phyloP scores from a whole-genome alignment of 345 rosid genomes.

The Sonneratia caseolaris region DNA sequence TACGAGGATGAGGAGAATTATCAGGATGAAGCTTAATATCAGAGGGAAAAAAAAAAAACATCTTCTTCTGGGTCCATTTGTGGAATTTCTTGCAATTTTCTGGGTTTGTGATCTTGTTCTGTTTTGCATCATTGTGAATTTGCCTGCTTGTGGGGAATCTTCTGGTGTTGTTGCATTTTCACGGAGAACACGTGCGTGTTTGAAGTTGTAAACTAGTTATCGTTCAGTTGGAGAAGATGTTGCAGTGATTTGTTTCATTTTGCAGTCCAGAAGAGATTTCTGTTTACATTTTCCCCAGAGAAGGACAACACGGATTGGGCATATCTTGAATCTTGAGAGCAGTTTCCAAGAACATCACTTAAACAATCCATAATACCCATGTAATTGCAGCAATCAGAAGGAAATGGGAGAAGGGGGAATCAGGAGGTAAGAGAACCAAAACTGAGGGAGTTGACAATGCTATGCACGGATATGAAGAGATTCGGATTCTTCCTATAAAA shows the following conservation, averaged over 20 bases:
- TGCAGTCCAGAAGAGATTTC: background rate
- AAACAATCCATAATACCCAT: no score
- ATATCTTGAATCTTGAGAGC: no score
- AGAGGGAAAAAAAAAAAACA: background rate
- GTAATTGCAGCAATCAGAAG: no score
- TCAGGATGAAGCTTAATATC: constrained; percentile 23
- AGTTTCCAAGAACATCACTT: no score
- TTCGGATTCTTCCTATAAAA: background rate
- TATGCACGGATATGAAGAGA: background rate
- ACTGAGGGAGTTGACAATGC: background rate
- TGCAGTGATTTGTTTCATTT: background rate
- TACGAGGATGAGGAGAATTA: constrained; percentile 51
- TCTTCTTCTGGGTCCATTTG: background rate
- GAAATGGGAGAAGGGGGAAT: no score
- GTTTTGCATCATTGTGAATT: background rate
- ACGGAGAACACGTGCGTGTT: background rate
- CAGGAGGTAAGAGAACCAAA: background rate
- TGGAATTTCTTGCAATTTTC: background rate
- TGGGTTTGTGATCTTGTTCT: background rate
- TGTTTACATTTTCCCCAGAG: no score
- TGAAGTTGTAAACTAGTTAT: background rate
- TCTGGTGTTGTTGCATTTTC: background rate
- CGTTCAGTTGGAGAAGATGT: background rate
- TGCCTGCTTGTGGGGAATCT: background rate
- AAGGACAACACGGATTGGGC: no score